A percentile compares a stretch with the other conserved stretches of the same genome.
Conservation (phyloP, 768 basidiomycete species). For the Rhizopogon sp. region DNA sequence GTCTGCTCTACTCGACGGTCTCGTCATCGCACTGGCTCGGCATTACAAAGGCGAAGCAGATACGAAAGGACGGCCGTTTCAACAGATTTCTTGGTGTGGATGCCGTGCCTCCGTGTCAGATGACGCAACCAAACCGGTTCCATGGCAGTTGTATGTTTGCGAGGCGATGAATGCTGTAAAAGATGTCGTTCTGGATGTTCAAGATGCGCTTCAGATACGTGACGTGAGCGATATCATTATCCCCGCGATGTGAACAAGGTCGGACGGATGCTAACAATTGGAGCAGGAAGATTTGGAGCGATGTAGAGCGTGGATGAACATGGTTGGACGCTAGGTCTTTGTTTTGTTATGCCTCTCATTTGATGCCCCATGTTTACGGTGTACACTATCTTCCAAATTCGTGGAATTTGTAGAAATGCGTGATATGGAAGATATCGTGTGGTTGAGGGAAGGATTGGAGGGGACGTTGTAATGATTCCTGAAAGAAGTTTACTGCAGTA, state of each 20-base stretch:
- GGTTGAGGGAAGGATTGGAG: too few relatives aligned
- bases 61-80: not conserved
- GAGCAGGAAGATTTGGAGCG: conserved; percentile 19
- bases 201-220: conserved; percentile 19
- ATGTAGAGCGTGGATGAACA: conserved; percentile 17
- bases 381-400: not conserved
- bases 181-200: conserved; percentile 18
- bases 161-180: conserved; percentile 9
- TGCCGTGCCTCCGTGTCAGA: too few relatives aligned
- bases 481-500: too few relatives aligned
- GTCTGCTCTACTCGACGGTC: conserved; percentile 43
- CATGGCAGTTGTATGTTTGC: conserved; percentile 7
- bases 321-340: conserved; percentile 6
- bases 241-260: not conserved
- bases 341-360: not conserved
- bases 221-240: conserved; percentile 7
- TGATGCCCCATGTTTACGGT: not conserved
- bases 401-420: not conserved
- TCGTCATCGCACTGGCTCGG: conserved; percentile 33
- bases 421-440: not conserved
- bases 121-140: not conserved
- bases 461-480: too few relatives aligned
- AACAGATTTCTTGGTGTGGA: not conserved
- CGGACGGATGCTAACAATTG: not conserved
- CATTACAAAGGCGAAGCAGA: conserved; percentile 30